Evolutionary conservation across 2,329 filamentous ascomycete species (phyloP).

Genomic region (Cadophora gregata): DNA sequence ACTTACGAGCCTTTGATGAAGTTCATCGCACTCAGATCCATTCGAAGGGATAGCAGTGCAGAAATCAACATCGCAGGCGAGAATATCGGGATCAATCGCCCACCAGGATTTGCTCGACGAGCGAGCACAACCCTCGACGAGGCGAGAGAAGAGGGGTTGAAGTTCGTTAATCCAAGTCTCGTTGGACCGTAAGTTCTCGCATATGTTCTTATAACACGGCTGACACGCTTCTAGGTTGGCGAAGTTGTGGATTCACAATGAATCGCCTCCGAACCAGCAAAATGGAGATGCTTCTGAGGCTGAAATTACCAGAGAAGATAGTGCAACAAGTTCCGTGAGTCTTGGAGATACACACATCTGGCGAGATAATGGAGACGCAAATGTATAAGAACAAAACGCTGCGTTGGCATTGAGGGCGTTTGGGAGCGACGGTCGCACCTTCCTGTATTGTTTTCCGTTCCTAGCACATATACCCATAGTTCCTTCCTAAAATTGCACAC

Average conservation of each 20-base stretch:
- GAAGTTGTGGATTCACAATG: constrained; percentile 66
- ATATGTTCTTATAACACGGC: not conserved
- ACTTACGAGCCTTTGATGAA: constrained; percentile 88
- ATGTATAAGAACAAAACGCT: constrained; percentile 38
- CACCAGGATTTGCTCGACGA: constrained; percentile 37
- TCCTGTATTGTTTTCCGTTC: constrained; percentile 23
- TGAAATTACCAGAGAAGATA: constrained; percentile 43
- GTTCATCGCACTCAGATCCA: constrained; percentile 90
- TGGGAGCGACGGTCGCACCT: constrained; percentile 25
- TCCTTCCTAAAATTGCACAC: constrained; percentile 25
- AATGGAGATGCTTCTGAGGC: constrained; percentile 27
- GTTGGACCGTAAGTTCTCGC: constrained; percentile 62
- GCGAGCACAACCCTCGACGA: constrained; percentile 71
- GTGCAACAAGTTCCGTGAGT: constrained; percentile 52
- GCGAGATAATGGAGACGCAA: constrained; percentile 48
- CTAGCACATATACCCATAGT: constrained; percentile 29
- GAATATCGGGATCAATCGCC: constrained; percentile 40
- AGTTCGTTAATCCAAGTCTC: constrained; percentile 80
- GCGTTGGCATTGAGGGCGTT: constrained; percentile 28
- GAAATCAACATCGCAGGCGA: constrained; percentile 52
- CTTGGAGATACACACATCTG: constrained; percentile 58
- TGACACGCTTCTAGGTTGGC: constrained; percentile 57
- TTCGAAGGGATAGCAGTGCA: constrained; percentile 67
- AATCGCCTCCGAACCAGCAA: constrained; percentile 17
- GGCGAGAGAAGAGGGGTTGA: constrained; percentile 69